Conservation (phyloP, 2,329 filamentous ascomycete genomes). For the Fusarium sp. region DNA sequence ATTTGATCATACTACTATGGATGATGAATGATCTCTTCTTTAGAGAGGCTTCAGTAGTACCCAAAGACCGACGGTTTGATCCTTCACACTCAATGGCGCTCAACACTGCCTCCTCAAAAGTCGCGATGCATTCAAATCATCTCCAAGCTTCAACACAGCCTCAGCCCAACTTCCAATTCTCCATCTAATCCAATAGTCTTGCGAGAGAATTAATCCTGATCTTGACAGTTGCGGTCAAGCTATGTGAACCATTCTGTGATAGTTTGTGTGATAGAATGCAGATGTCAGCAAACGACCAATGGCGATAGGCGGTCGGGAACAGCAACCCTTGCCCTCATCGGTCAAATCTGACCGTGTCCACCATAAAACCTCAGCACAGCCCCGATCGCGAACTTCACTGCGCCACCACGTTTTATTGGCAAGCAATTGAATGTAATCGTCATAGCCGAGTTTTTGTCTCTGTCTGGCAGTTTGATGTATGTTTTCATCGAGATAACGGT, state of each 20-base stretch:
- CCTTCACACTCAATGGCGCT: background rate
- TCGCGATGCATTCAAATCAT: background rate
- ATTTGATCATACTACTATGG: rapidly evolving
- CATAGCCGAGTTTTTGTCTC: background rate
- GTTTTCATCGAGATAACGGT: background rate
- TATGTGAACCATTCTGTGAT: background rate
- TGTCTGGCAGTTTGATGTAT: background rate
- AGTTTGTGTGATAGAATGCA: background rate
- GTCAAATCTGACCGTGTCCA: conserved; percentile 3
- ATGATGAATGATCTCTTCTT: background rate
- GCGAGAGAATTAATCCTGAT: no score
- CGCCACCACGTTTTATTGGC: background rate
- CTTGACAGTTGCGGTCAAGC: background rate
- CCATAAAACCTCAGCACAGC: background rate
- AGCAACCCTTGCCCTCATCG: background rate
- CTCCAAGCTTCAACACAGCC: background rate
- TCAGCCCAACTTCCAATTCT: background rate
- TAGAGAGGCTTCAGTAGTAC: no score
- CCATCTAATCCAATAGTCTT: background rate
- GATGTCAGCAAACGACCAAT: background rate
- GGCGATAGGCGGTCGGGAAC: background rate
- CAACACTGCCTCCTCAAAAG: background rate
- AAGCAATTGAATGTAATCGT: background rate
- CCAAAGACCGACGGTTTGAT: background rate
- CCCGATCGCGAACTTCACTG: background rate